Conservation (phyloP, 306 rosid species). For the Lathyrus sativus region DNA sequence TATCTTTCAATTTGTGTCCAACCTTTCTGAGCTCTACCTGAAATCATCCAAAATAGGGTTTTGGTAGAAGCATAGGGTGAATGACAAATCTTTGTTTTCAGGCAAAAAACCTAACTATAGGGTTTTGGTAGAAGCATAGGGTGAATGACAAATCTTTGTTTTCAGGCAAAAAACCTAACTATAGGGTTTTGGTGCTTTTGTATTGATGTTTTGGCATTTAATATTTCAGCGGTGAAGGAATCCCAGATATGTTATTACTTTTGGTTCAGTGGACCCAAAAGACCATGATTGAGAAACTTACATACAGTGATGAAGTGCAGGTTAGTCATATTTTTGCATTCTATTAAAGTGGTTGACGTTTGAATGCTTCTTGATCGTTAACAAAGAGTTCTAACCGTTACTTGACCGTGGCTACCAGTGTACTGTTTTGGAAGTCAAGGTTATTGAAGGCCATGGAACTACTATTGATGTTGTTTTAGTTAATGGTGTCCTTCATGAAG, state of each 20-base stretch:
- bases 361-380: constrained; percentile 33
- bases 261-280: constrained; percentile 91
- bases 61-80: constrained; percentile 11
- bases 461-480: constrained; percentile 96
- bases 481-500: constrained; percentile 96
- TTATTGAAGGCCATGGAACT: constrained; percentile 95
- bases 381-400: constrained; percentile 41
- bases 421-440: constrained; percentile 96
- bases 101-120: not conserved
- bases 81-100: not conserved
- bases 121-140: constrained; percentile 19
- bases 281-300: constrained; percentile 88
- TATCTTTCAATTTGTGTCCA: not conserved
- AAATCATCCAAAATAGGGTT: constrained; percentile 4
- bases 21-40: constrained; percentile 17
- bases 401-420: constrained; percentile 61
- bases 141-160: not conserved
- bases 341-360: constrained; percentile 33
- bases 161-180: not conserved
- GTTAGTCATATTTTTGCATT: constrained; percentile 46
- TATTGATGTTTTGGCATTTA: constrained; percentile 41
- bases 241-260: constrained; percentile 81
- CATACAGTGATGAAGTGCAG: constrained; percentile 86
- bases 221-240: constrained; percentile 84
- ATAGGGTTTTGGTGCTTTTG: constrained; percentile 3